Conservation (phyloP, 2,329 filamentous ascomycete species). For the Cladosporium sphaerospermum region DNA sequence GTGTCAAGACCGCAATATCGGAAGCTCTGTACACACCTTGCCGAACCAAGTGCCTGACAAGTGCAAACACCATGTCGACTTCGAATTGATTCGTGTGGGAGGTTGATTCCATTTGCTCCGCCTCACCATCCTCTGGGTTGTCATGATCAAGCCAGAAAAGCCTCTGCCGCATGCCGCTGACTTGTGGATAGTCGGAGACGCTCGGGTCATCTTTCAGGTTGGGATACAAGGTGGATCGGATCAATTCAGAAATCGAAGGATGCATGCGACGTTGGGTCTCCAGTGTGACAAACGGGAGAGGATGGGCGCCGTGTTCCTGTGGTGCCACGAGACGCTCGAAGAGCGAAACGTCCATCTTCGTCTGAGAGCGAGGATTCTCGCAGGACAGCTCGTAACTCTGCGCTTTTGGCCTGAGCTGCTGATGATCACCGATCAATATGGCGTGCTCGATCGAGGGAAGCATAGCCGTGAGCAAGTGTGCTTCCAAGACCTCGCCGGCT, state of each 20-base stretch:
- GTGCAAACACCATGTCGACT: slow-evolving; percentile 54
- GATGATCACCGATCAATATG: slow-evolving; percentile 58
- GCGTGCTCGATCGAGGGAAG: slow-evolving; percentile 55
- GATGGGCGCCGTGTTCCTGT: slow-evolving; percentile 4
- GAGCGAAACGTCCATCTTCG: slow-evolving; percentile 53
- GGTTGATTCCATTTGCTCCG: slow-evolving; percentile 21
- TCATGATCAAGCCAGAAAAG: slow-evolving; percentile 59
- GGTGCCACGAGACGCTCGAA: slow-evolving; percentile 52
- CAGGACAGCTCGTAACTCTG: slow-evolving; percentile 49
- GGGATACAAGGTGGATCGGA: slow-evolving; percentile 54
- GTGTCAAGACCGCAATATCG: slow-evolving; percentile 67
- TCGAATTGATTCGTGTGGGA: slow-evolving; percentile 56
- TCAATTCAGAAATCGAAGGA: slow-evolving; percentile 53
- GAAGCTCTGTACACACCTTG: slow-evolving; percentile 55
- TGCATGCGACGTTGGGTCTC: slow-evolving; percentile 61
- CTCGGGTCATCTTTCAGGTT: slow-evolving; percentile 45
- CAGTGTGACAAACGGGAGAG: slow-evolving; percentile 39
- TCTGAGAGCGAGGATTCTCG: slow-evolving; percentile 43
- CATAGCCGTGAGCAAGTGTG: slow-evolving; percentile 54
- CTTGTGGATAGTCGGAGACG: slow-evolving; percentile 38
- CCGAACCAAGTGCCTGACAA: slow-evolving; percentile 59
- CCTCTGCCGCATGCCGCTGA: slow-evolving; percentile 47
- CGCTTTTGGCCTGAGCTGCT: slow-evolving; percentile 54
- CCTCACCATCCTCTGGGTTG: slow-evolving; percentile 37
- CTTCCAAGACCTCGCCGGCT: slow-evolving; percentile 61